Base-by-base conservation (phyloP, 495 filamentous ascomycete genomes). In the Aspergillus campestris region DNA sequence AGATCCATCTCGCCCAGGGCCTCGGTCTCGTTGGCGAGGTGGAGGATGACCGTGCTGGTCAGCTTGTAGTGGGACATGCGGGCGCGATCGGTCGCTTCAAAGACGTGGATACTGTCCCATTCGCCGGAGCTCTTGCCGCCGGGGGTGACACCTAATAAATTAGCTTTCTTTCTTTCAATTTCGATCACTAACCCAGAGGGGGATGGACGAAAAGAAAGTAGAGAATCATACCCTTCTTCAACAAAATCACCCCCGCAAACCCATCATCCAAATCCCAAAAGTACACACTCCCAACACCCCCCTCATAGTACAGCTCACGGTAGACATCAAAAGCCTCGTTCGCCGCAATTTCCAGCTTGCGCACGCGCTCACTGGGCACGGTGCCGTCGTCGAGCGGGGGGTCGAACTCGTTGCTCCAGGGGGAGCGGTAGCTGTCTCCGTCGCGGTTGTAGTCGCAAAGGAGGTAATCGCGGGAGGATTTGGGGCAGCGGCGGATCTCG, bases 381-480 rank as follows among this genome's bases (percentile, higher is more conserved):
- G 85, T 86, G 0, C 85, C 86, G 53, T 80, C 75, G n/a, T 82
- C 81, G 15, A 91, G 73, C 13, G 84, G 83, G 1, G 91, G 92
- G 58, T 96, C 89, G 61, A 97, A 99, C 66, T 96, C 87, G 66
- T 96, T 96, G 71, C 83, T 90, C 92, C 92, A 99, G 30, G 92
- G 92, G 50, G 86, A 92, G 30, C 92, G 85, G 74, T 94, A 94
- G 69, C 83, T 89, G 66, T 96, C 92, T 42, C 94, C 94, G 68
- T 99, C 92, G 42, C 92, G 89, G 75, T 99, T 99, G 74, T 97
- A 99, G 75, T 99, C 92, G 74, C 92, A 99, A 50, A 95, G 86
- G 34, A 99, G 80, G 71, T 95, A 99, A 70, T 97, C 92, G 43
- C 90, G 85, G 50, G 86, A 88, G 44, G 86, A 87, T 65, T 89